phyloP scores from a whole-genome alignment of 257 asterid genomes.

The Echium plantagineum region DNA sequence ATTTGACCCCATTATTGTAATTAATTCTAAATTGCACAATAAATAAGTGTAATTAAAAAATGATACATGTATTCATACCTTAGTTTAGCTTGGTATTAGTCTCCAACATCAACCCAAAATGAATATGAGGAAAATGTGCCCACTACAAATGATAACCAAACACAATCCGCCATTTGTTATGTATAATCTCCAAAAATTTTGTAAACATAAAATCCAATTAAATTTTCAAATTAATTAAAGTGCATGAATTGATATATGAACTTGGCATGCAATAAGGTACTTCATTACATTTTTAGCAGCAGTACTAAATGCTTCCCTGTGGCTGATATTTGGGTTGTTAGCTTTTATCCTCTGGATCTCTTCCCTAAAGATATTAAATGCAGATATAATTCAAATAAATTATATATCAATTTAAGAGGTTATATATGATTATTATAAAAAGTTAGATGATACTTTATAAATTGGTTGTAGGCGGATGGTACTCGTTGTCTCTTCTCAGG shows the following conservation, averaged over 20 bases:
- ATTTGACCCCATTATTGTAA: too few species aligned
- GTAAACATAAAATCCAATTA: not conserved
- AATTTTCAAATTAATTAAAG: not conserved
- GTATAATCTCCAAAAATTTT: not conserved
- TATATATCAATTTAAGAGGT: too few species aligned
- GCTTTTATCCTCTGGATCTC: constrained; percentile 90
- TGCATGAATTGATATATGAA: not conserved
- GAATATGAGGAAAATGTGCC: constrained; percentile 96
- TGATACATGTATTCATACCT: not conserved
- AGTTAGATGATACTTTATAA: constrained; percentile 44
- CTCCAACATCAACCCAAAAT: constrained; percentile 86
- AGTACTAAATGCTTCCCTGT: constrained; percentile 88
- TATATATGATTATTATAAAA: not conserved
- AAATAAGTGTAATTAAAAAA: too few species aligned
- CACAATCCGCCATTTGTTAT: not conserved
- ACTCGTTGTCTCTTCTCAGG: constrained; percentile 91
- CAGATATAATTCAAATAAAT: not conserved
- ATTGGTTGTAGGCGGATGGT: constrained; percentile 90
- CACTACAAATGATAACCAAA: constrained; percentile 32
- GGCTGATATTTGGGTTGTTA: constrained; percentile 74
- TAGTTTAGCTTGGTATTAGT: constrained; percentile 37
- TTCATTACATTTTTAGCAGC: constrained; percentile 80
- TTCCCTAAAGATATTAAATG: constrained; percentile 36
- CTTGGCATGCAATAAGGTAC: not conserved
- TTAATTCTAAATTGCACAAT: too few species aligned